phyloP scores from a whole-genome alignment of 78 protist genomes.

The Dictyostelium brefeldianum region DNA sequence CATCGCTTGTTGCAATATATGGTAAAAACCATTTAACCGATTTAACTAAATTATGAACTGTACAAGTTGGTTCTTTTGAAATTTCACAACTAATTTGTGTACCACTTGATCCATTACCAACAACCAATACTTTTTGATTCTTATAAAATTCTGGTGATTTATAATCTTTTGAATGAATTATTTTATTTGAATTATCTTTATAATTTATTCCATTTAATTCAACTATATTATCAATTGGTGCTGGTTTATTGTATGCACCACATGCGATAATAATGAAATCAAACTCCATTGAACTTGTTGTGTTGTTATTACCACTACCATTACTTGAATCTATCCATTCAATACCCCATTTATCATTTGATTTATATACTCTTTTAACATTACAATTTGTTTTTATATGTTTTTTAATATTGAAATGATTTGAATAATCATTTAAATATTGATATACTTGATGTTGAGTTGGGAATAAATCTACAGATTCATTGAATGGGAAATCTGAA shows the following conservation, averaged over 20 bases:
- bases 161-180: constrained; percentile 10
- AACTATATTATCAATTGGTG: too few species aligned
- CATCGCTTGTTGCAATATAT: too few species aligned
- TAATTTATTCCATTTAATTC: too few species aligned
- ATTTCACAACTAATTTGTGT: not conserved
- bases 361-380: not conserved
- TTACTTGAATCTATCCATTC: not conserved
- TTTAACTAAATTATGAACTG: too few species aligned
- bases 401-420: not conserved
- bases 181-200: too few species aligned
- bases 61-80: too few species aligned
- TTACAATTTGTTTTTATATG: not conserved
- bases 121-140: not conserved
- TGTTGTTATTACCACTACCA: too few species aligned
- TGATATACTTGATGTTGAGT: not conserved
- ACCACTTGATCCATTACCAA: not conserved
- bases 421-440: not conserved
- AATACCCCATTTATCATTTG: not conserved
- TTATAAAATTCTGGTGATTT: not conserved
- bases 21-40: too few species aligned
- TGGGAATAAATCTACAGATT: not conserved
- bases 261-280: not conserved
- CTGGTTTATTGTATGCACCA: not conserved
- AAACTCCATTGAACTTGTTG: not conserved
- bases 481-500: constrained; percentile 25